Conservation (phyloP, 2,329 filamentous ascomycete genomes). For the Fusarium sp. region DNA sequence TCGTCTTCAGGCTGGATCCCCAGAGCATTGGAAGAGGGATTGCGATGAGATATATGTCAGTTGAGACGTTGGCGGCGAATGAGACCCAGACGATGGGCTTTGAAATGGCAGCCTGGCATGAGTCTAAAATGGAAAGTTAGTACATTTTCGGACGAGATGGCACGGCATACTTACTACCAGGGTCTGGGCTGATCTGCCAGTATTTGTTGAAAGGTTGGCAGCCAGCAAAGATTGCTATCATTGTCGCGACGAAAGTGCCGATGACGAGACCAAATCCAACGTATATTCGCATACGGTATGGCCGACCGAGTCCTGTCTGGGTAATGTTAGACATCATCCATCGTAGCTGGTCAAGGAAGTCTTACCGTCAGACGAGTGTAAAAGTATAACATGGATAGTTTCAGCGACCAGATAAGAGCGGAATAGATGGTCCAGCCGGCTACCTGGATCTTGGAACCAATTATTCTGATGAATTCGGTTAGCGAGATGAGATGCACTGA, state of each 20-base stretch:
- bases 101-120: conserved; percentile 61
- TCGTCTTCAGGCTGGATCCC: conserved; percentile 47
- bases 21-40: conserved; percentile 65
- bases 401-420: conserved; percentile 63
- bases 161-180: conserved; percentile 57
- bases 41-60: conserved; percentile 67
- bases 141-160: too few species aligned
- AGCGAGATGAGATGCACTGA: neutral
- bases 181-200: conserved; percentile 69
- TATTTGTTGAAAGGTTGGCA: conserved; percentile 64
- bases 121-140: conserved; percentile 46
- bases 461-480: conserved; percentile 48
- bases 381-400: conserved; percentile 65
- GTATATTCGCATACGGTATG: conserved; percentile 57
- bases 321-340: neutral
- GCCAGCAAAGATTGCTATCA: conserved; percentile 61
- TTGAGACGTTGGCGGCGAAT: conserved; percentile 62
- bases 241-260: conserved; percentile 59
- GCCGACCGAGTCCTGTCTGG: conserved; percentile 52
- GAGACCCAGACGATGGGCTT: conserved; percentile 62
- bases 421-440: conserved; percentile 66
- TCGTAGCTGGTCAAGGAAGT: fast-evolving
- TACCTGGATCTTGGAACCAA: conserved; percentile 66
- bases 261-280: conserved; percentile 61
- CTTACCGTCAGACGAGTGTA: conserved; percentile 62